Conservation (phyloP, 495 filamentous ascomycete genomes). For the Lophiotrema nucula region DNA sequence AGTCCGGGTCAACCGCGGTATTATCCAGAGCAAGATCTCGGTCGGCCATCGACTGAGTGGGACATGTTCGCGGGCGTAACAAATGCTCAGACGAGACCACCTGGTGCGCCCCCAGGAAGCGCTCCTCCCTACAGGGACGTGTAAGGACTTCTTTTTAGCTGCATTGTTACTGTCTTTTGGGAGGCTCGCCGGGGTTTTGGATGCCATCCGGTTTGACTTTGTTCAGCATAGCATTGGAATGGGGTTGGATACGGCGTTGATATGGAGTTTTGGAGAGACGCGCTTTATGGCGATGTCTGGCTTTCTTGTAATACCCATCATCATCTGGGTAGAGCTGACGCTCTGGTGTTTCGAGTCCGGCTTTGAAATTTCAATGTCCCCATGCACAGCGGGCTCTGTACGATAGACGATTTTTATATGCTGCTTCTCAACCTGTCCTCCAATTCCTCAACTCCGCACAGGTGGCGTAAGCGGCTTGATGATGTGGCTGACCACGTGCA, state of each 20-base stretch:
- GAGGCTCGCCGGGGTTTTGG: neutral
- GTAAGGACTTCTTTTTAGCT: neutral
- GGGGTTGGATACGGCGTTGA: neutral
- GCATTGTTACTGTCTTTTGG: neutral
- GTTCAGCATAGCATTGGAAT: neutral
- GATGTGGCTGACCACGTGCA: too few relatives aligned
- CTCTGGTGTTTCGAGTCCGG: too few relatives aligned
- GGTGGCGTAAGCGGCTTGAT: too few relatives aligned
- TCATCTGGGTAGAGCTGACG: too few relatives aligned
- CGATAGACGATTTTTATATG: too few relatives aligned
- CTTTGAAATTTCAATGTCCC: too few relatives aligned
- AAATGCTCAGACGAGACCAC: neutral
- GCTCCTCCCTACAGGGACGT: neutral
- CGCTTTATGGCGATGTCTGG: too few relatives aligned
- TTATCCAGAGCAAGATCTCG: neutral
- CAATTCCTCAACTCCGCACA: too few relatives aligned
- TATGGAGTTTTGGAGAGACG: too few relatives aligned
- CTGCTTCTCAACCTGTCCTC: too few relatives aligned
- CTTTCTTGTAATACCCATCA: too few relatives aligned
- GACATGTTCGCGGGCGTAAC: conserved; percentile 5
- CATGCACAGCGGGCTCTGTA: too few relatives aligned
- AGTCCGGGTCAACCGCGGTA: neutral
- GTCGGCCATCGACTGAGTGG: conserved; percentile 9
- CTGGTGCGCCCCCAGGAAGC: neutral
- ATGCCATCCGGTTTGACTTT: neutral